Percentiles rank a stretch among this genome's conserved stretches.
Conservation (phyloP, 1,284 basidiomycete genomes). For the Somion occarium region DNA sequence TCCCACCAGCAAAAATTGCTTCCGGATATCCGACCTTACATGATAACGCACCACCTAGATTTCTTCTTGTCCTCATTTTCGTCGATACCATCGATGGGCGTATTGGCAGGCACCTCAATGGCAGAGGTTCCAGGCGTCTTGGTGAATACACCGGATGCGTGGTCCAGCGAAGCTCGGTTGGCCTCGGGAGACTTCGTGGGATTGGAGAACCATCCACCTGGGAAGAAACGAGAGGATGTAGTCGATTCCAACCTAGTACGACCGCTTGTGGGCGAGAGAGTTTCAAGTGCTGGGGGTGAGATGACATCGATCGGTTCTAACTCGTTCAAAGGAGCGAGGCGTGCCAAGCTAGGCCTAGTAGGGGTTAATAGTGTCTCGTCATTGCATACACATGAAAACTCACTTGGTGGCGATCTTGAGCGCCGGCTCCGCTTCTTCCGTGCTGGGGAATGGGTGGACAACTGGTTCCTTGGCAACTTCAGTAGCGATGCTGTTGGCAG, state of each 20-base stretch:
- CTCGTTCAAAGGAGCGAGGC: constrained; percentile 23
- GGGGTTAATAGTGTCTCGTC: not conserved
- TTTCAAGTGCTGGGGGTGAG: constrained; percentile 13
- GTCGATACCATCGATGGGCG: constrained; percentile 20
- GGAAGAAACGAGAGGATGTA: constrained; percentile 50
- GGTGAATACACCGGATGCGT: constrained; percentile 46
- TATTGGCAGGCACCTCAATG: constrained; percentile 20
- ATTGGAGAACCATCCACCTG: constrained; percentile 50
- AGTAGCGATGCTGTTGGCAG: not conserved
- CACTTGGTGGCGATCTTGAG: constrained; percentile 25
- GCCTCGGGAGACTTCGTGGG: constrained; percentile 29
- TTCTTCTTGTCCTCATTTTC: constrained; percentile 22
- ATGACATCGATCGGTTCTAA: constrained; percentile 17
- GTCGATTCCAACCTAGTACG: constrained; percentile 46
- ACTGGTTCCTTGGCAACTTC: no score
- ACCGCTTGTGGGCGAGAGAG: constrained; percentile 14
- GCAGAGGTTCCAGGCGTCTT: constrained; percentile 17
- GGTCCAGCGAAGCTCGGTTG: constrained; percentile 44
- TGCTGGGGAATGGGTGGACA: constrained; percentile 25
- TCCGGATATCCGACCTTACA: constrained; percentile 18
- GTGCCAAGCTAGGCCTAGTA: constrained; percentile 24
- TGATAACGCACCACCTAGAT: constrained; percentile 26
- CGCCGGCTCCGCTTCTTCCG: constrained; percentile 15
- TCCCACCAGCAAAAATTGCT: no score
- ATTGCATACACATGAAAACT: constrained; percentile 9